These are phyloP conservation scores for Bruguiera gymnorhiza DNA, from an alignment of 345 rosid species.

Conservation along the genomic window DNA sequence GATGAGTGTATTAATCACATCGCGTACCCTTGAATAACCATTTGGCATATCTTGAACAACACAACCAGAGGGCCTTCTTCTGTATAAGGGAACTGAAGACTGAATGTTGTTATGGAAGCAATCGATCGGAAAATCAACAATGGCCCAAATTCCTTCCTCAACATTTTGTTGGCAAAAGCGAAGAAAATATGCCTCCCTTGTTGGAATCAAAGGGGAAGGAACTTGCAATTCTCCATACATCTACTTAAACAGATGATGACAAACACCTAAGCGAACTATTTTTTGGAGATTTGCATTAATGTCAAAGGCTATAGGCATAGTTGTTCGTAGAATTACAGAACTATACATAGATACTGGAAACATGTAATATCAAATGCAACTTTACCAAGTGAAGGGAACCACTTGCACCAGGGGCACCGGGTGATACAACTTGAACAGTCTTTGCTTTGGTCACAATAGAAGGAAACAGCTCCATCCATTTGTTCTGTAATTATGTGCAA, in stretches of 20 bases:
- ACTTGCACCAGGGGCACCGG: constrained; percentile 61
- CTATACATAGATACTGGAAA: no score
- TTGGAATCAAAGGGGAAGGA: constrained; percentile 76
- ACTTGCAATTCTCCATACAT: constrained; percentile 88
- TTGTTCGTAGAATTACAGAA: no score
- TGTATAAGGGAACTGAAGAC: constrained; percentile 45
- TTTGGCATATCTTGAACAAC: constrained; percentile 93
- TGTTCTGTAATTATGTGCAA: constrained; percentile 38
- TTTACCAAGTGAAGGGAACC: constrained; percentile 83
- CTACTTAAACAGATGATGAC: constrained; percentile 33
- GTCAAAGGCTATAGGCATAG: no score
- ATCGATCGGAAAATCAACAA: constrained; percentile 82
- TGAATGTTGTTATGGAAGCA: constrained; percentile 54
- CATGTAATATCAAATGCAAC: background rate
- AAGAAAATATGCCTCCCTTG: constrained; percentile 74
- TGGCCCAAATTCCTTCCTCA: constrained; percentile 65
- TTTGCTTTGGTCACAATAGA: constrained; percentile 86
- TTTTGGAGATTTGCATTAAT: no score
- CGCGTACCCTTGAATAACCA: constrained; percentile 77
- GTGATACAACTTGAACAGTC: constrained; percentile 61
- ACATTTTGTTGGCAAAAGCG: constrained; percentile 75
- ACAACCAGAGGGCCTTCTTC: constrained; percentile 81
- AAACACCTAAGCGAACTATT: background rate
- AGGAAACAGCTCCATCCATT: constrained; percentile 89
- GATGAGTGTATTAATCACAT: background rate